Evolutionary conservation across 139 green algal species (phyloP), one percentile per base, ranked within the genome.

Genomic region (Tetradesmus lagerheimii): DNA sequence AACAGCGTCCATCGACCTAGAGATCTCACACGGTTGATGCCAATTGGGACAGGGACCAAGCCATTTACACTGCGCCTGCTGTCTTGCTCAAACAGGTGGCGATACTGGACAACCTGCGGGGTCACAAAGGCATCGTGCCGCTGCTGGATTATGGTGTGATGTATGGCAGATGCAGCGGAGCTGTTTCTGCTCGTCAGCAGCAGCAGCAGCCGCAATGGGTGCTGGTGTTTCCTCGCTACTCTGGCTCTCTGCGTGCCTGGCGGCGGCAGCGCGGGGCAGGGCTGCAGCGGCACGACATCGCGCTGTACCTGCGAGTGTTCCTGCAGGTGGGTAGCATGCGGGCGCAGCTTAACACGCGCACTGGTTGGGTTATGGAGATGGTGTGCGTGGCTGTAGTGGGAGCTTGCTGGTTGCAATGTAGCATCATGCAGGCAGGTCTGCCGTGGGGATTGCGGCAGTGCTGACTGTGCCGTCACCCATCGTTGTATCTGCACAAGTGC

Each of bases 111-210:
- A 53, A 20, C 47, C 79, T 91, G 38, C 43, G 39, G 16, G 79
- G 57, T n/a, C 47, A 80, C 14, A 6, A 34, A n/a, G 38, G 57
- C n/a, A 29, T 91, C 4, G 62, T 88, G 14, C 79, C 57, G 6
- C n/a, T 91, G n/a, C 64, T 91, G 43, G 79, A 88, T 12, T 91
- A 88, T 84, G 79, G 57, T 37, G n/a, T 87, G 2, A 38, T 45
- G 38, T 41, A 6, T 23, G 29, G 43, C 37, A 31, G 35, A 53
- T 50, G 4, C 66, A 34, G 31, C 45, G 76, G 31, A 0, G 6
- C 9, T 1, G 57, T 31, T 71, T 0, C 57, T 20, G 8, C 15
- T 5, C 57, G 2, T 20, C 71, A 90, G 18, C 71, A 84, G 35
- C 16, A 80, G 83, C 66, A 80, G 43, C 67, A 76, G 47, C 71